Conservation (phyloP, 805 yeast genomes). For the Saturnispora bothae region DNA sequence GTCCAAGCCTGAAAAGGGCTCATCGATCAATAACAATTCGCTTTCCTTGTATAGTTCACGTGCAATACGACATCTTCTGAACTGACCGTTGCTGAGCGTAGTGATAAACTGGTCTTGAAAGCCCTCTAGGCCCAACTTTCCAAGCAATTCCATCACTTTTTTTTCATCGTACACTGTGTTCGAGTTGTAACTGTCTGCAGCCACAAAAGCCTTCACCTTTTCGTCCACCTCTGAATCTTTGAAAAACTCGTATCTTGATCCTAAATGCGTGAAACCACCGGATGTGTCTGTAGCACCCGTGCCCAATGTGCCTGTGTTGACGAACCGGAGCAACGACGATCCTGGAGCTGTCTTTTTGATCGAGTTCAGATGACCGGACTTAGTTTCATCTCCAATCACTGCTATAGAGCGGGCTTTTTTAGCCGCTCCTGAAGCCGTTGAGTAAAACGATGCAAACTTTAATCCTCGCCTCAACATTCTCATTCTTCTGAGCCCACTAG, state of each 20-base stretch:
- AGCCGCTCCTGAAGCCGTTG: too few species aligned
- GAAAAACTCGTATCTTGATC: conserved; percentile 82
- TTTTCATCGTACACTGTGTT: conserved; percentile 27
- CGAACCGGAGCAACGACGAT: conserved; percentile 29
- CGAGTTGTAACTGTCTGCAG: conserved; percentile 42
- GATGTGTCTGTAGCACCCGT: conserved; percentile 28
- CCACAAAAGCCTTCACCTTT: conserved; percentile 50
- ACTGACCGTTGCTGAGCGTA: conserved; percentile 88
- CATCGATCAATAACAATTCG: conserved; percentile 63
- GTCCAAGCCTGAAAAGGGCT: conserved; percentile 87
- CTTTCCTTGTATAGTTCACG: conserved; percentile 59
- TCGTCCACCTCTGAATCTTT: conserved; percentile 72
- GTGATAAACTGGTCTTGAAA: conserved; percentile 69
- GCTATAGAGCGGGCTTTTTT: too few species aligned
- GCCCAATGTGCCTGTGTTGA: conserved; percentile 28
- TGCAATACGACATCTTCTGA: conserved; percentile 83
- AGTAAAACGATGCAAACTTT: too few species aligned
- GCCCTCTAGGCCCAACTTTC: conserved; percentile 42
- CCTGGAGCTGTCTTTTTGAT: conserved; percentile 34
- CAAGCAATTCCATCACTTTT: conserved; percentile 34
- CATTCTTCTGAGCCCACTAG: too few species aligned
- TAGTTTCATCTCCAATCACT: conserved; percentile 3
- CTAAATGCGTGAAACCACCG: conserved; percentile 55
- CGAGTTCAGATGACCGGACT: conserved; percentile 16
- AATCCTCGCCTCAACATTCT: too few species aligned